A percentile compares a stretch with the other conserved stretches of the same genome.
These are phyloP conservation scores for Pisolithus orientalis DNA, from an alignment of 768 basidiomycete genomes.

Conservation along the genomic window DNA sequence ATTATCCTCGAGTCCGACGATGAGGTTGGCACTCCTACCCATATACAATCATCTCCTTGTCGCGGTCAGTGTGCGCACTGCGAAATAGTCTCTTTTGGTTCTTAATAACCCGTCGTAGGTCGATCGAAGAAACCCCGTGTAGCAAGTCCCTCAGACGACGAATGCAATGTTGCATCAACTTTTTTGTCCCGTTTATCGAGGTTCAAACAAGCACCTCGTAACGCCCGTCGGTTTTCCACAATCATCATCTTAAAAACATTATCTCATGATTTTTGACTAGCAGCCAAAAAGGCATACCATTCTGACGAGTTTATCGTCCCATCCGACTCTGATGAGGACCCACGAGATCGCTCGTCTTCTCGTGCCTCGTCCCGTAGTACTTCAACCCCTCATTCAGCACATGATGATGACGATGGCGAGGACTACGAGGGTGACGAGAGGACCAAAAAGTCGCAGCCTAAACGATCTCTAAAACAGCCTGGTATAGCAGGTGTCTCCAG, in stretches of 20 bases:
- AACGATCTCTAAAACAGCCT: conserved; percentile 26
- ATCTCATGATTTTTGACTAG: background rate
- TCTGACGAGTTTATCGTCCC: conserved; percentile 68
- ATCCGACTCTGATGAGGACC: conserved; percentile 56
- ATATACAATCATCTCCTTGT: conserved; percentile 19
- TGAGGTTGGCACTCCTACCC: conserved; percentile 25
- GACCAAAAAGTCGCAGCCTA: conserved; percentile 31
- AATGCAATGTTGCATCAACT: conserved; percentile 32
- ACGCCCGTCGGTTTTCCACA: conserved; percentile 36
- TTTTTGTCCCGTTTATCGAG: conserved; percentile 57
- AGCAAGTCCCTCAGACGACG: conserved; percentile 43
- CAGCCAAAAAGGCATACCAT: conserved; percentile 37
- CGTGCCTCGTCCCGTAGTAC: conserved; percentile 40
- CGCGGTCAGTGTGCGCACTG: conserved; percentile 12
- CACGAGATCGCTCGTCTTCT: conserved; percentile 42
- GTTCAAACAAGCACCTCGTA: conserved; percentile 59
- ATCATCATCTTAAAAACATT: background rate
- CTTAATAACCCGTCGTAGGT: conserved; percentile 25
- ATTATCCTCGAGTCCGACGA: conserved; percentile 68
- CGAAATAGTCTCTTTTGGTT: background rate
- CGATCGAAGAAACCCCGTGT: conserved; percentile 57
- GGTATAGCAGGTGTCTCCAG: conserved; percentile 23
- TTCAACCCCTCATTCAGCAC: conserved; percentile 28
- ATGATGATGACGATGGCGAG: conserved; percentile 32
- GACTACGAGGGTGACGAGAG: conserved; percentile 35